Evolutionary conservation across 176 grass and related monocot species (phyloP).

Genomic region (Phoenix roebelenii): DNA sequence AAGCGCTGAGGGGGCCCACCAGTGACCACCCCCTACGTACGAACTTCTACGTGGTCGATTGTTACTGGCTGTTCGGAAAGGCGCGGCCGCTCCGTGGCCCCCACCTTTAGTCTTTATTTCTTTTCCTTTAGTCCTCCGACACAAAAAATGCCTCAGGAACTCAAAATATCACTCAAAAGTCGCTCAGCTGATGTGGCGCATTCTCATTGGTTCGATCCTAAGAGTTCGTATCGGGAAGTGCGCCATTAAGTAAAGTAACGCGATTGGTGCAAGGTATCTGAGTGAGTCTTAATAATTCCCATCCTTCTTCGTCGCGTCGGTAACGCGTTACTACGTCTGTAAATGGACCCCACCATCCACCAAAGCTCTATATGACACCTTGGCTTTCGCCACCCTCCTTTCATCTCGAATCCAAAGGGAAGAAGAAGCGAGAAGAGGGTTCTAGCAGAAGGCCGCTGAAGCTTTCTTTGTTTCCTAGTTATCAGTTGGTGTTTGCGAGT

Average conservation of each 20-base stretch:
- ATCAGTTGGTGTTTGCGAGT: background rate
- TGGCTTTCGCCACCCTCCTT: background rate
- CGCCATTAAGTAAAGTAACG: too few relatives aligned
- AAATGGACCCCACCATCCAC: background rate
- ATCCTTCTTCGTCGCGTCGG: constrained; percentile 28
- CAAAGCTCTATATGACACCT: constrained; percentile 27
- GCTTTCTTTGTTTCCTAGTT: background rate
- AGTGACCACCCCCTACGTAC: background rate
- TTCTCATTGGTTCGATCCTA: too few relatives aligned
- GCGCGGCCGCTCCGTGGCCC: background rate
- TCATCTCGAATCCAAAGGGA: constrained; percentile 1
- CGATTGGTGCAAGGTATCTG: too few relatives aligned
- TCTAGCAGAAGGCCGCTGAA: constrained; percentile 2
- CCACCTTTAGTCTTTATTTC: too few relatives aligned
- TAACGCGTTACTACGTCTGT: constrained; percentile 12
- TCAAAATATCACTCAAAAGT: too few relatives aligned
- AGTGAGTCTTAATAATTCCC: background rate
- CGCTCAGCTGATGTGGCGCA: too few relatives aligned
- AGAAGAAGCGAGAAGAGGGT: too few relatives aligned
- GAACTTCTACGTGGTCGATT: background rate
- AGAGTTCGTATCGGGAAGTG: too few relatives aligned
- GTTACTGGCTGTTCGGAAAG: constrained; percentile 5
- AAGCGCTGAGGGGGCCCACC: background rate
- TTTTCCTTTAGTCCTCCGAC: too few relatives aligned
- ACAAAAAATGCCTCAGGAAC: too few relatives aligned